phyloP scores from a whole-genome alignment of 306 rosid species.

The Glycine latifolia region DNA sequence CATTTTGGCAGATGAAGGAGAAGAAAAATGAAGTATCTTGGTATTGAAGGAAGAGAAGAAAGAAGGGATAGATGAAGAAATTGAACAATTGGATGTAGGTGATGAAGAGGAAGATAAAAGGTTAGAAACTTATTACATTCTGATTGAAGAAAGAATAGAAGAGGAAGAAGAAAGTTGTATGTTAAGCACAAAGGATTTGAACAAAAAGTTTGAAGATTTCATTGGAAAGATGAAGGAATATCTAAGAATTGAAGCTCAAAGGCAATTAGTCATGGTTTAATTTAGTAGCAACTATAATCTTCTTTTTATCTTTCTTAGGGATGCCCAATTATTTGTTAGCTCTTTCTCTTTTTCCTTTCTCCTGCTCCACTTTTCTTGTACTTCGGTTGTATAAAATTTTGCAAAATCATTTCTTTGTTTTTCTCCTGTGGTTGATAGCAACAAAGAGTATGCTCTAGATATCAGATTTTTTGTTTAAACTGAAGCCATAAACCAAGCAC shows the following conservation, averaged over 20 bases:
- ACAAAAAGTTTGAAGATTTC: slow-evolving; percentile 83
- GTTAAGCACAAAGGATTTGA: slow-evolving; percentile 76
- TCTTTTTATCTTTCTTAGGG: too few species aligned
- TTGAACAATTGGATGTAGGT: not conserved
- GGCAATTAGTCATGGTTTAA: slow-evolving; percentile 63
- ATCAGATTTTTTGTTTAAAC: not conserved
- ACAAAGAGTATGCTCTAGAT: slow-evolving; percentile 1
- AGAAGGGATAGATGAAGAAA: slow-evolving; percentile 41
- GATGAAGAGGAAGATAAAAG: slow-evolving; percentile 23
- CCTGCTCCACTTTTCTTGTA: not conserved
- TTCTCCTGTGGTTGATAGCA: not conserved
- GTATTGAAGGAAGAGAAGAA: slow-evolving; percentile 9
- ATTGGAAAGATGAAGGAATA: slow-evolving; percentile 79
- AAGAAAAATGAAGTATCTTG: not conserved
- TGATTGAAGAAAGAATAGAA: slow-evolving; percentile 3
- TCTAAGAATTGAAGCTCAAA: slow-evolving; percentile 70
- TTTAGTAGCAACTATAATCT: not conserved
- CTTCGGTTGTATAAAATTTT: slow-evolving; percentile 27
- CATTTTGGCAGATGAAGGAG: slow-evolving; percentile 38
- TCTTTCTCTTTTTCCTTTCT: not conserved
- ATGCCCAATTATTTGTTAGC: too few species aligned
- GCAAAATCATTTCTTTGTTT: slow-evolving; percentile 9
- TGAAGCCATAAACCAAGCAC: slow-evolving; percentile 27
- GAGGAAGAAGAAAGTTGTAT: slow-evolving; percentile 54
- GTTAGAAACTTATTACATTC: slow-evolving; percentile 33